Conservation (phyloP, 2,329 filamentous ascomycete genomes). For the Corinectria fuckeliana region DNA sequence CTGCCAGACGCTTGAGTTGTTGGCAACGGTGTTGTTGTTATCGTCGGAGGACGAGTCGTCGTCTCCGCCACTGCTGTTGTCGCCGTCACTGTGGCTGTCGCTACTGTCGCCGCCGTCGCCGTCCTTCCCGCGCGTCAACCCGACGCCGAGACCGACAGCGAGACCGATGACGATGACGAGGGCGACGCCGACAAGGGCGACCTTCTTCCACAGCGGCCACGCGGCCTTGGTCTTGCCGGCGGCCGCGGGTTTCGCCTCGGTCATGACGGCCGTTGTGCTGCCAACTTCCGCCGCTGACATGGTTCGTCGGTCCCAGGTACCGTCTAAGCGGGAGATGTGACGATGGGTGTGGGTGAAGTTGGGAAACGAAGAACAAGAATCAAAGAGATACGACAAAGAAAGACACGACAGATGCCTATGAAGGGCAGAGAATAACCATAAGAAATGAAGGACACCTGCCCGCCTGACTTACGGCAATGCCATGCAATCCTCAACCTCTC, state of each 20-base stretch:
- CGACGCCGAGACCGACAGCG: conserved; percentile 63
- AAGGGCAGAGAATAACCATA: not conserved
- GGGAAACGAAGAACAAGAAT: not conserved
- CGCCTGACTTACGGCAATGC: not conserved
- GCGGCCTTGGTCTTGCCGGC: conserved; percentile 14
- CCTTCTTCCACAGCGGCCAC: conserved; percentile 43
- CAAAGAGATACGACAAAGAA: not conserved
- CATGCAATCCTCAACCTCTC: not conserved
- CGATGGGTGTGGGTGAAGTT: not conserved
- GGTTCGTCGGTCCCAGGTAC: not conserved
- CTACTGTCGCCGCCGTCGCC: conserved; percentile 20
- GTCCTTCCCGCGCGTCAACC: conserved; percentile 49
- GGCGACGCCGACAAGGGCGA: conserved; percentile 34
- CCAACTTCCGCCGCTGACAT: conserved; percentile 5
- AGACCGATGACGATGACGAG: conserved; percentile 49
- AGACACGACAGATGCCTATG: not conserved
- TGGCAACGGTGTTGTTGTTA: conserved; percentile 19
- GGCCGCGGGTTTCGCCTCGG: conserved; percentile 12
- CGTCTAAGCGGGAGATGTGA: not conserved
- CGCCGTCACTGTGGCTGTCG: conserved; percentile 33
- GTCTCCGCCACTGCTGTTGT: conserved; percentile 9
- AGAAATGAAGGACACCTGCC: not conserved
- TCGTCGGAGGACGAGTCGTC: conserved; percentile 23
- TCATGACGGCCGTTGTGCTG: conserved; percentile 8
- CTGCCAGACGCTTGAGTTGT: conserved; percentile 52